These are phyloP conservation scores for Sarocladium strictum DNA, from an alignment of 2,329 filamentous ascomycete species.

Conservation along the genomic window DNA sequence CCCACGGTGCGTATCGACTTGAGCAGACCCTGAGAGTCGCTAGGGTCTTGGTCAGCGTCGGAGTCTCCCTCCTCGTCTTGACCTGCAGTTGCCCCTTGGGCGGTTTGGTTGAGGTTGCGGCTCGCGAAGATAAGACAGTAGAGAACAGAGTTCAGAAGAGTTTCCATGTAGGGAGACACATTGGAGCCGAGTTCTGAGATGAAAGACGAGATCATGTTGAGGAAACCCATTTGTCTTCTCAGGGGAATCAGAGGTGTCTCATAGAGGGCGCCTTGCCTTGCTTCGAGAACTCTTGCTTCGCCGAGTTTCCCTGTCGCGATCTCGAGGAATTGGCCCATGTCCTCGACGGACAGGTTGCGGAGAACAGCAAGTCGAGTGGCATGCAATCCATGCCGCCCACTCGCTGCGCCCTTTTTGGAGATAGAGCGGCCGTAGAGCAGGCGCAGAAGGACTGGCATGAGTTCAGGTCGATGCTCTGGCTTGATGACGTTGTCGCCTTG, in stretches of 20 bases:
- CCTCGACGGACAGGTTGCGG: slow-evolving; percentile 66
- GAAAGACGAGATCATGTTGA: slow-evolving; percentile 87
- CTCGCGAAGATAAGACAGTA: slow-evolving; percentile 74
- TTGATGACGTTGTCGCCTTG: slow-evolving; percentile 69
- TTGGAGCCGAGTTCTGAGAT: slow-evolving; percentile 76
- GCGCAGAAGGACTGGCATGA: slow-evolving; percentile 83
- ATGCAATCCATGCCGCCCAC: slow-evolving; percentile 74
- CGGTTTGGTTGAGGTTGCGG: slow-evolving; percentile 44
- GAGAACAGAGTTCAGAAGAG: slow-evolving; percentile 69
- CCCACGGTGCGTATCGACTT: slow-evolving; percentile 63
- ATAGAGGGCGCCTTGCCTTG: slow-evolving; percentile 43
- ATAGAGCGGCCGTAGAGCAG: slow-evolving; percentile 87
- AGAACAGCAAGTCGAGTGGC: slow-evolving; percentile 76
- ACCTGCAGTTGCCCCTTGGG: slow-evolving; percentile 22
- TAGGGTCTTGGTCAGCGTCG: slow-evolving; percentile 32
- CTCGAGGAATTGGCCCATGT: slow-evolving; percentile 74
- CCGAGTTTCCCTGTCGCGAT: slow-evolving; percentile 72
- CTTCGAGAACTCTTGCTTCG: slow-evolving; percentile 50
- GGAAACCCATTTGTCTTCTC: slow-evolving; percentile 81
- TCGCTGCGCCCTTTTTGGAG: slow-evolving; percentile 68
- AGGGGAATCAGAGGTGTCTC: slow-evolving; percentile 53
- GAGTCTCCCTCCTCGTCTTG: slow-evolving; percentile 35
- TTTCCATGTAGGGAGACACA: slow-evolving; percentile 60
- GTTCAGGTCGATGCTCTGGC: slow-evolving; percentile 60
- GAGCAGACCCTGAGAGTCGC: slow-evolving; percentile 49